A percentile compares a stretch with the other conserved stretches of the same genome.
phyloP scores from a whole-genome alignment of 2,329 filamentous ascomycete species.

The Arthrobotrys musiformis region DNA sequence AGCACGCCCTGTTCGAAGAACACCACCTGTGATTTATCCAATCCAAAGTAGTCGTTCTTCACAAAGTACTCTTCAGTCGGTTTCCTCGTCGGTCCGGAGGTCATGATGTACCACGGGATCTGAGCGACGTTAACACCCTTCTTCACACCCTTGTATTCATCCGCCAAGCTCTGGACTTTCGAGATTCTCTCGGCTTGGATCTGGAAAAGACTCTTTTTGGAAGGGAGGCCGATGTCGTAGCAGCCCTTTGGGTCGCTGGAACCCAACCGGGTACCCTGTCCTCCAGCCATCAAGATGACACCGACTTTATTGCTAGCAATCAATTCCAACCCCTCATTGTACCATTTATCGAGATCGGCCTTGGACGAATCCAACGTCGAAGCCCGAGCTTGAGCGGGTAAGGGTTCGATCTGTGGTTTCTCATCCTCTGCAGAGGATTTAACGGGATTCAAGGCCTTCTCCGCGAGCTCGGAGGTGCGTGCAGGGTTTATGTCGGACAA shows the following conservation, averaged over 20 bases:
- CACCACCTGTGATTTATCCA: constrained; percentile 77
- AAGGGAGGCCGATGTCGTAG: constrained; percentile 94
- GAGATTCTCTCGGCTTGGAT: constrained; percentile 94
- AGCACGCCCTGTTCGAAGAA: constrained; percentile 98
- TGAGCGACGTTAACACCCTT: constrained; percentile 66
- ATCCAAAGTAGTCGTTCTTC: constrained; percentile 88
- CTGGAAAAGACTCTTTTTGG: constrained; percentile 94
- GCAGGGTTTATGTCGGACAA: constrained; percentile 82
- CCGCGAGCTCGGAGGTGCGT: constrained; percentile 73
- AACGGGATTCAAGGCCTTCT: constrained; percentile 79
- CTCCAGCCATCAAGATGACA: constrained; percentile 96
- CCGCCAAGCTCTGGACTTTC: constrained; percentile 83
- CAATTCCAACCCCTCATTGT: constrained; percentile 74
- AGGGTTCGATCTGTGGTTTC: constrained; percentile 76
- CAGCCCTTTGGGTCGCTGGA: constrained; percentile 97
- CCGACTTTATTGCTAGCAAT: constrained; percentile 77
- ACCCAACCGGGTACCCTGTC: constrained; percentile 92
- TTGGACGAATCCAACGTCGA: constrained; percentile 89
- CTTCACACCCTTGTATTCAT: constrained; percentile 69
- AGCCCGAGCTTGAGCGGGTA: constrained; percentile 85
- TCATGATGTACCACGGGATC: constrained; percentile 99
- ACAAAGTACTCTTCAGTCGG: constrained; percentile 95
- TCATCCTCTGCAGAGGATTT: constrained; percentile 59
- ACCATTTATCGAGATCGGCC: constrained; percentile 84
- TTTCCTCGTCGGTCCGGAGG: constrained; percentile 88